Conservation (phyloP, 495 filamentous ascomycete genomes). For the Cercophora samala region DNA sequence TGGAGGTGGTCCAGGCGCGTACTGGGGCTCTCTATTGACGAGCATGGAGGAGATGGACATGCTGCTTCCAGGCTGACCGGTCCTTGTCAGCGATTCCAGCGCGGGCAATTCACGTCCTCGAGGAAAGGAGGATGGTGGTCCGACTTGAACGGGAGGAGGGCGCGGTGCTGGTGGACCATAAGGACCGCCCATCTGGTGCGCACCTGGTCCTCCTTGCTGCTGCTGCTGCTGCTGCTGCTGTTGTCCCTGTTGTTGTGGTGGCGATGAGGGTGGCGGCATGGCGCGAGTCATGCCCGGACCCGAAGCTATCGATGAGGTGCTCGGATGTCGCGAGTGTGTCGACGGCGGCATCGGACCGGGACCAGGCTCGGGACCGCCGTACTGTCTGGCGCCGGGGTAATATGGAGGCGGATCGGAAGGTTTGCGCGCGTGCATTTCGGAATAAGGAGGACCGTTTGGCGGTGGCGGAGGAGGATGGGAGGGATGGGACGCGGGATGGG, state of each 20-base stretch:
- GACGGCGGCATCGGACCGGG: slow-evolving; percentile 42
- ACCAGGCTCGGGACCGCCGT: slow-evolving; percentile 42
- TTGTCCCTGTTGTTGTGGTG: slow-evolving; percentile 42
- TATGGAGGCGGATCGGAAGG: slow-evolving; percentile 46
- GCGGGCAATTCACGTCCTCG: slow-evolving; percentile 54
- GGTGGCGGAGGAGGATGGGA: slow-evolving; percentile 14
- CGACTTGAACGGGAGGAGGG: slow-evolving; percentile 50
- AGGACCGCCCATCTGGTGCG: slow-evolving; percentile 42
- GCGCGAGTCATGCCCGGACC: slow-evolving; percentile 44
- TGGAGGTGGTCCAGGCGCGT: slow-evolving; percentile 53
- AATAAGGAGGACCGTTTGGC: slow-evolving; percentile 33
- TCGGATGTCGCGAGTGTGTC: slow-evolving; percentile 52
- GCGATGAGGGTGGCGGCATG: slow-evolving; percentile 52
- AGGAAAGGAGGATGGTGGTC: slow-evolving; percentile 50
- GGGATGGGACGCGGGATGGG: slow-evolving; percentile 19
- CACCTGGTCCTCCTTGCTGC: slow-evolving; percentile 29
- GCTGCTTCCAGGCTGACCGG: slow-evolving; percentile 57
- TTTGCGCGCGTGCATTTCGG: slow-evolving; percentile 49
- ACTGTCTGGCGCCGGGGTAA: slow-evolving; percentile 45
- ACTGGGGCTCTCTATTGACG: slow-evolving; percentile 56
- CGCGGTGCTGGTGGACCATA: slow-evolving; percentile 48
- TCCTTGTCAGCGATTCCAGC: slow-evolving; percentile 46
- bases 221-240: slow-evolving; percentile 31
- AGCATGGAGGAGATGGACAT: slow-evolving; percentile 98
- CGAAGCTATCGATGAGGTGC: slow-evolving; percentile 49